phyloP scores from a whole-genome alignment of 1,284 basidiomycete genomes.

The Coriolopsis trogii region DNA sequence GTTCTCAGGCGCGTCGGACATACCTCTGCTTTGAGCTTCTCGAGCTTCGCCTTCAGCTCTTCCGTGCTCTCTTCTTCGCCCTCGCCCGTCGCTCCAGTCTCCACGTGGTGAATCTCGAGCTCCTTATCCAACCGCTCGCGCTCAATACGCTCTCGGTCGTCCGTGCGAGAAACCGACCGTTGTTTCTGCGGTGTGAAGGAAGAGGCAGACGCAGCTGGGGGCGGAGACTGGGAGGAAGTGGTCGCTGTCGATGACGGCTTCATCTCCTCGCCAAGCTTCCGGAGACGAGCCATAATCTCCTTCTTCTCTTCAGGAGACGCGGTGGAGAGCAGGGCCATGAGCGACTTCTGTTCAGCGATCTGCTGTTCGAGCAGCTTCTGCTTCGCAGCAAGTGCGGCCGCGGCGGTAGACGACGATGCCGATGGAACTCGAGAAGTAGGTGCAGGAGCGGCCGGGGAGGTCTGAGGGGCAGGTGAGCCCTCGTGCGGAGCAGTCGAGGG shows the following conservation, averaged over 20 bases:
- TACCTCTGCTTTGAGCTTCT: constrained; percentile 83
- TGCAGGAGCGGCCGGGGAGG: constrained; percentile 17
- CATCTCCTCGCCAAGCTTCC: constrained; percentile 84
- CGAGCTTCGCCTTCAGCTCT: constrained; percentile 78
- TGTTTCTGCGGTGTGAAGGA: constrained; percentile 17
- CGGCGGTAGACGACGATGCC: constrained; percentile 35
- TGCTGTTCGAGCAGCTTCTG: constrained; percentile 81
- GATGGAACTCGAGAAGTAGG: constrained; percentile 33
- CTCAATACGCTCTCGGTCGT: constrained; percentile 55
- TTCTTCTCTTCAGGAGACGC: constrained; percentile 80
- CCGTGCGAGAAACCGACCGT: constrained; percentile 32
- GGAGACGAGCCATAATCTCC: constrained; percentile 74
- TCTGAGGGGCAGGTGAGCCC: constrained; percentile 25
- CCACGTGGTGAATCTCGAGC: constrained; percentile 62
- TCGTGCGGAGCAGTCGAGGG: constrained; percentile 25
- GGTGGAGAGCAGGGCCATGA: constrained; percentile 74
- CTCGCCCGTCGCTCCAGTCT: constrained; percentile 34
- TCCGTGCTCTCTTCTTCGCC: constrained; percentile 62
- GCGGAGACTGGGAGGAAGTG: constrained; percentile 33
- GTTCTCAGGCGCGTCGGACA: constrained; percentile 4
- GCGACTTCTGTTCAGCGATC: constrained; percentile 87
- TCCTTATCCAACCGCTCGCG: constrained; percentile 76
- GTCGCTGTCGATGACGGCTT: constrained; percentile 44
- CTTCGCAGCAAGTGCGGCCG: constrained; percentile 65
- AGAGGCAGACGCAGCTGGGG: constrained; percentile 16